phyloP scores from a whole-genome alignment of 164 flowering plant species.

The Nymphaea colorata region DNA sequence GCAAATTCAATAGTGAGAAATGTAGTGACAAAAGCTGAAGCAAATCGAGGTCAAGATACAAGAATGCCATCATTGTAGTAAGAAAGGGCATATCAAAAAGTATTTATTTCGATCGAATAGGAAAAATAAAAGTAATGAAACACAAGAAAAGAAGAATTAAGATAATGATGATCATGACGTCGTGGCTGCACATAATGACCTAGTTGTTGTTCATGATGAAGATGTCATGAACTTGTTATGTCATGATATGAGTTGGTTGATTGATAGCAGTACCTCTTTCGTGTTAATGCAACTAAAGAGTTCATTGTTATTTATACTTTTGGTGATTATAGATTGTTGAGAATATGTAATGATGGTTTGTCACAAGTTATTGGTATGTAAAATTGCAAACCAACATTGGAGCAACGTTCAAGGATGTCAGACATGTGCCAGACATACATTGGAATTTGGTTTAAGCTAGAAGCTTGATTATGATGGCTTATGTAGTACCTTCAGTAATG shows the following conservation, averaged over 20 bases:
- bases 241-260: too few species aligned
- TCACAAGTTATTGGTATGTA: neutral
- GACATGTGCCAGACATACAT: slow-evolving; percentile 8
- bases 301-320: neutral
- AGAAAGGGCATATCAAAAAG: neutral
- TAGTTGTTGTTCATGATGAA: neutral
- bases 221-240: neutral
- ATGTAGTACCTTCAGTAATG: neutral
- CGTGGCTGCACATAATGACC: neutral
- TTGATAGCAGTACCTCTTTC: neutral
- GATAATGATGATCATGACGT: neutral
- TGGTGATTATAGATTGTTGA: too few species aligned
- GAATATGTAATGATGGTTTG: too few species aligned
- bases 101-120: neutral
- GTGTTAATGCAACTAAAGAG: neutral
- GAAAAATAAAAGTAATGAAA: too few species aligned
- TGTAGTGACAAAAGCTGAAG: too few species aligned
- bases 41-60: too few species aligned
- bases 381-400: neutral
- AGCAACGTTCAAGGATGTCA: neutral
- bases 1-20: too few species aligned
- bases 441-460: slow-evolving; percentile 1
- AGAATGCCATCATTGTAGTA: neutral
- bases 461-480: slow-evolving; percentile 4
- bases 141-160: neutral